phyloP scores from a whole-genome alignment of 257 asterid genomes.

The Nicotiana sylvestris region DNA sequence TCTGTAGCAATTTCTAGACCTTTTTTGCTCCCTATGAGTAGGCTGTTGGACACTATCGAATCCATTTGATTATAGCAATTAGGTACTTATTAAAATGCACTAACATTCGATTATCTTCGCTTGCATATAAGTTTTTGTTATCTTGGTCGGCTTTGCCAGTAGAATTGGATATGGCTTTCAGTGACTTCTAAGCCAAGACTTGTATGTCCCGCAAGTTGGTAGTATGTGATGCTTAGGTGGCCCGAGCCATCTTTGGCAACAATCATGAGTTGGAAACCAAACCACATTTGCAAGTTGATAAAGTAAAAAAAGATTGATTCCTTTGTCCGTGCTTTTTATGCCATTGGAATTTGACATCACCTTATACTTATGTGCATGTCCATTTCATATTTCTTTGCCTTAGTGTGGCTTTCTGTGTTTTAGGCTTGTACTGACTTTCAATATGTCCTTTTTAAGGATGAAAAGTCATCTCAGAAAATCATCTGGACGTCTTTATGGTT shows the following conservation, averaged over 20 bases:
- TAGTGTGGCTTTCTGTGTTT: not conserved
- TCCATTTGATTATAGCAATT: not conserved
- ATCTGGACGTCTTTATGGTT: not conserved
- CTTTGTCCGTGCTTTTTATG: not conserved
- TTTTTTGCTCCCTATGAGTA: not conserved
- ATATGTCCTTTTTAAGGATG: not conserved
- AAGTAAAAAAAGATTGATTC: not conserved
- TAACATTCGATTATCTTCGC: not conserved
- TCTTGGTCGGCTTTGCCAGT: not conserved
- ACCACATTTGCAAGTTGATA: not conserved
- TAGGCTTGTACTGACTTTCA: not conserved
- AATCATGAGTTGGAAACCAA: not conserved
- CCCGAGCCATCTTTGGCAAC: not conserved
- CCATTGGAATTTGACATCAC: conserved; percentile 8
- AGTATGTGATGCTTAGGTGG: not conserved
- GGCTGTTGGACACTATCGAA: not conserved
- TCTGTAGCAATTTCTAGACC: not conserved
- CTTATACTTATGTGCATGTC: not conserved
- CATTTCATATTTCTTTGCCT: not conserved
- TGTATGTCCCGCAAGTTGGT: not conserved
- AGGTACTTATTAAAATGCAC: not conserved
- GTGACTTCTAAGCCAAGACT: not conserved
- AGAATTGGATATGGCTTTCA: not conserved
- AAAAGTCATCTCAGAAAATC: conserved; percentile 4
- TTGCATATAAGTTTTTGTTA: not conserved